Evolutionary conservation across 208 protist genomes (phyloP).

Genomic region (Porcisia deanei): DNA sequence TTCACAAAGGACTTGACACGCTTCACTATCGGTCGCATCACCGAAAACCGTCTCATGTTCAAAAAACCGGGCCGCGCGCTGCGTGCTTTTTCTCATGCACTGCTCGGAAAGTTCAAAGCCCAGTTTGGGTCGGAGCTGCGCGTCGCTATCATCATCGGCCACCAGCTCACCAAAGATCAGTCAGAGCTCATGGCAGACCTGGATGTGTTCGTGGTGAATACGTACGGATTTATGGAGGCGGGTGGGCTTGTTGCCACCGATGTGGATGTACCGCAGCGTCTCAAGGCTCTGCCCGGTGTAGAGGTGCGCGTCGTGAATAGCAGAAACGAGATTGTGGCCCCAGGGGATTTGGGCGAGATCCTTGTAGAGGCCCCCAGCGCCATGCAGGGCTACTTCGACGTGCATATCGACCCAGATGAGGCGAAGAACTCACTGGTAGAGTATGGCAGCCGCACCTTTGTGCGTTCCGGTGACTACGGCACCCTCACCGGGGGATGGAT

Average conservation of each 20-base stretch:
- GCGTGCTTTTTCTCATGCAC: conserved; percentile 66
- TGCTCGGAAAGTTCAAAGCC: conserved; percentile 89
- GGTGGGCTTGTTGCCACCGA: conserved; percentile 88
- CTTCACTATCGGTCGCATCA: conserved; percentile 86
- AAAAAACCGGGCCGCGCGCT: conserved; percentile 75
- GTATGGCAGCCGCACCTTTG: conserved; percentile 90
- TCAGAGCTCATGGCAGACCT: conserved; percentile 88
- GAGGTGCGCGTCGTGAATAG: conserved; percentile 91
- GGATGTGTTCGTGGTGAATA: conserved; percentile 89
- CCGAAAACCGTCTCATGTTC: conserved; percentile 88
- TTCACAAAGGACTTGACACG: conserved; percentile 84
- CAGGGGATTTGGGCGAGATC: conserved; percentile 86
- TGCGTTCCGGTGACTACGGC: conserved; percentile 90
- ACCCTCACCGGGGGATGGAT: conserved; percentile 86
- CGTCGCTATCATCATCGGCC: conserved; percentile 82
- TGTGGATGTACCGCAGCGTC: conserved; percentile 87
- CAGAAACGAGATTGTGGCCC: conserved; percentile 90
- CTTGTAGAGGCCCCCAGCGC: conserved; percentile 86
- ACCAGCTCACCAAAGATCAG: conserved; percentile 84
- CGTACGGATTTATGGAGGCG: conserved; percentile 89
- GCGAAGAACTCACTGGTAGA: conserved; percentile 85
- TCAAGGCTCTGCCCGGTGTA: conserved; percentile 86
- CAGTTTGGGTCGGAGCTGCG: conserved; percentile 89
- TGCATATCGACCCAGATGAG: conserved; percentile 88
- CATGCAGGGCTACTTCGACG: conserved; percentile 93